Evolutionary conservation across 2,329 filamentous ascomycete genomes (phyloP).

Genomic region (Leptographium lundbergii): DNA sequence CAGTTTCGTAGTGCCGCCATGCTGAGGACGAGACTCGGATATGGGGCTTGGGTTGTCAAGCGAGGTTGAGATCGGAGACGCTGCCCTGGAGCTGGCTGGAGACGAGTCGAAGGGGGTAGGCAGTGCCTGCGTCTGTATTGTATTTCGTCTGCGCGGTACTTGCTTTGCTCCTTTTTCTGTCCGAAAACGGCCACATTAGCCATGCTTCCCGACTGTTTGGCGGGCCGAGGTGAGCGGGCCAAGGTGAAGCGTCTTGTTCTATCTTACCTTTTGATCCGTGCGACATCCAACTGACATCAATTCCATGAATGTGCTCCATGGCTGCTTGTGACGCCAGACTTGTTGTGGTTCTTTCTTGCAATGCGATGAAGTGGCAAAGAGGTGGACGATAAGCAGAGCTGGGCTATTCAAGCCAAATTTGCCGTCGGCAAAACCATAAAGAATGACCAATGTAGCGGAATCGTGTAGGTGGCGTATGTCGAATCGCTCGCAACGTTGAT

Average conservation of each 20-base stretch:
- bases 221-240: neutral
- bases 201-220: neutral
- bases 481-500: neutral
- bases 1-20: neutral
- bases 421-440: neutral
- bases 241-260: constrained; percentile 16
- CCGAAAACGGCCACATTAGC: neutral
- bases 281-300: constrained; percentile 83
- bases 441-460: neutral
- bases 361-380: neutral
- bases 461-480: too few species aligned
- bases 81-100: neutral
- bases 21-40: neutral
- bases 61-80: constrained; percentile 1
- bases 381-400: neutral
- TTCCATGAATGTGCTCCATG: constrained; percentile 71
- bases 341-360: neutral
- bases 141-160: constrained; percentile 15
- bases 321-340: neutral
- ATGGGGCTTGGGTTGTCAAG: neutral
- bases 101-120: neutral
- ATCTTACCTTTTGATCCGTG: constrained; percentile 71
- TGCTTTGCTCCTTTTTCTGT: constrained; percentile 17
- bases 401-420: neutral
- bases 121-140: constrained; percentile 13